These are phyloP conservation scores for Sugiyamaella floridensis DNA, from an alignment of 805 yeast species.

Conservation along the genomic window DNA sequence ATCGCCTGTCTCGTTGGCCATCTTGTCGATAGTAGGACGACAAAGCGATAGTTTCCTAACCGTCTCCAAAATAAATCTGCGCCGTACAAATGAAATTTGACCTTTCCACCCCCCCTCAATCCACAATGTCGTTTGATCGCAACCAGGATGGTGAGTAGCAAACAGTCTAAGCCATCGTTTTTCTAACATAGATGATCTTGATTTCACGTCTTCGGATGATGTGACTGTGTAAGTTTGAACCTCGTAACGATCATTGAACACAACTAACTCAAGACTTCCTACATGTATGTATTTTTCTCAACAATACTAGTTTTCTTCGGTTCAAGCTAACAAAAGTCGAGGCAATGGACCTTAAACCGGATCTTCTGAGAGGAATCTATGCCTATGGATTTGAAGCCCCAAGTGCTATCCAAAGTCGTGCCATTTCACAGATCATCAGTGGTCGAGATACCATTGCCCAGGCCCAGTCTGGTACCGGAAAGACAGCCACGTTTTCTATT, in stretches of 20 bases:
- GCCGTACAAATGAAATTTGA: constrained; percentile 1
- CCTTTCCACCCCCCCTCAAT: background rate
- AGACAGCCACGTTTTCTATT: constrained; percentile 83
- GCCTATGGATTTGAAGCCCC: constrained; percentile 79
- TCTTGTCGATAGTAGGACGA: background rate
- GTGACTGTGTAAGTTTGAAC: constrained; percentile 11
- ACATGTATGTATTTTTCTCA: constrained; percentile 6
- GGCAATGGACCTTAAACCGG: constrained; percentile 28
- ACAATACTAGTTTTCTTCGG: constrained; percentile 9
- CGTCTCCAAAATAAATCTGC: no score
- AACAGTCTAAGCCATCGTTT: constrained; percentile 12
- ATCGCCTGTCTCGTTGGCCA: background rate
- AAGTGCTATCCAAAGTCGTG: constrained; percentile 75
- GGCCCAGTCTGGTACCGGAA: constrained; percentile 88
- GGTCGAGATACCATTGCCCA: constrained; percentile 74
- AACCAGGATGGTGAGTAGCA: constrained; percentile 16
- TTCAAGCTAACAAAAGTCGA: constrained; percentile 32
- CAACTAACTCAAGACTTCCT: constrained; percentile 3
- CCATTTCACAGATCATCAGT: constrained; percentile 68
- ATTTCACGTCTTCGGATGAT: constrained; percentile 52
- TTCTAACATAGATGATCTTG: constrained; percentile 35
- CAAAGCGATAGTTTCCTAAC: no score
- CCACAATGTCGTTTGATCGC: constrained; percentile 9
- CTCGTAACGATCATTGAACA: background rate
- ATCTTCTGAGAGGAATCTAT: constrained; percentile 48